phyloP scores from a whole-genome alignment of 2,329 filamentous ascomycete genomes.

The Cytospora paraplurivora region DNA sequence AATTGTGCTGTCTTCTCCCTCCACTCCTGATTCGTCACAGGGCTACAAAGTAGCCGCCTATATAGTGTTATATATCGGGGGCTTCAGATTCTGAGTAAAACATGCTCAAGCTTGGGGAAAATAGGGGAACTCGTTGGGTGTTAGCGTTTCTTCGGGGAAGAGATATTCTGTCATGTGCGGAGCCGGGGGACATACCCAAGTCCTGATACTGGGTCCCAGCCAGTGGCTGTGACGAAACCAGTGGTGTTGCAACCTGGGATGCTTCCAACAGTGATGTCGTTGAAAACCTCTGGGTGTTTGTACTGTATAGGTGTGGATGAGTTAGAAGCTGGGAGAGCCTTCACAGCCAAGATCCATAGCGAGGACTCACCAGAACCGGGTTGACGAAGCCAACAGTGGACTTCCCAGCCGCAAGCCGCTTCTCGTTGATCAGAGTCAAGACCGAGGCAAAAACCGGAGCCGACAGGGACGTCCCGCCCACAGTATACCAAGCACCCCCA shows the following conservation, averaged over 20 bases:
- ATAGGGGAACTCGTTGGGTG: neutral
- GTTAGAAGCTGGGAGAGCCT: neutral
- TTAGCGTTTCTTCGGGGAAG: neutral
- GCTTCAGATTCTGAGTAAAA: neutral
- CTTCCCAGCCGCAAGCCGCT: conserved; percentile 53
- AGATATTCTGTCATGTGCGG: neutral
- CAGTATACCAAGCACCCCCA: conserved; percentile 37
- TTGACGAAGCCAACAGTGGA: conserved; percentile 42
- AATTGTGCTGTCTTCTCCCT: too few species aligned
- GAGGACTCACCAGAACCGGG: conserved; percentile 27
- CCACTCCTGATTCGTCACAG: too few species aligned
- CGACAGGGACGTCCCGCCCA: conserved; percentile 56
- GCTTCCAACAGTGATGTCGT: conserved; percentile 35
- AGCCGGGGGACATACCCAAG: conserved; percentile 26
- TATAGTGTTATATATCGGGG: neutral
- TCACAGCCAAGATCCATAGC: neutral
- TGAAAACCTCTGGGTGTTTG: conserved; percentile 37
- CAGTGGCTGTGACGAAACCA: conserved; percentile 36
- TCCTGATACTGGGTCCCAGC: conserved; percentile 36
- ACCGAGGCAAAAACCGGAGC: conserved; percentile 60
- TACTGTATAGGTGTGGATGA: conserved; percentile 29
- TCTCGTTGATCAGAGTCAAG: conserved; percentile 65
- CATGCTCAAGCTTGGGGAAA: neutral
- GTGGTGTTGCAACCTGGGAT: conserved; percentile 38
- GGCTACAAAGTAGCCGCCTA: too few species aligned